Conservation (phyloP, 2,329 filamentous ascomycete species). For the Knufia fluminis region DNA sequence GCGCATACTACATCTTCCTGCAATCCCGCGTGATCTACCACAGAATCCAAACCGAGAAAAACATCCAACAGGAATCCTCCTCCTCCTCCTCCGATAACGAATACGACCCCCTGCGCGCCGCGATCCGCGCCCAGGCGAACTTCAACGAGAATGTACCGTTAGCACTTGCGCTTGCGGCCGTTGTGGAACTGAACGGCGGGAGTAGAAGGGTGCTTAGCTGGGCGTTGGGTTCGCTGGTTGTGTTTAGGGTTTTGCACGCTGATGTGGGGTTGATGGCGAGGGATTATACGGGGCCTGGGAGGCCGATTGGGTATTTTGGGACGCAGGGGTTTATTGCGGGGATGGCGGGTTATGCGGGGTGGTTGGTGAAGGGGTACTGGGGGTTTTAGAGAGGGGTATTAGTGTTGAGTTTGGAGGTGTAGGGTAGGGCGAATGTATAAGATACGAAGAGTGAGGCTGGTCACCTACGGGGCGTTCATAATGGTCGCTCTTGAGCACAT, state of each 20-base stretch:
- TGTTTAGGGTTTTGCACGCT: conserved; percentile 31
- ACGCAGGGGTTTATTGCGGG: conserved; percentile 23
- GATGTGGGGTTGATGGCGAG: conserved; percentile 31
- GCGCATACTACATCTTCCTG: conserved; percentile 34
- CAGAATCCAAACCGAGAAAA: conserved; percentile 27
- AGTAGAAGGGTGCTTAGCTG: conserved; percentile 31
- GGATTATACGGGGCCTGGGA: conserved; percentile 21
- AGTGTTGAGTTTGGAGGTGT: background rate
- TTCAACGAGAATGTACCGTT: conserved; percentile 39
- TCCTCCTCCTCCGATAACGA: conserved; percentile 12
- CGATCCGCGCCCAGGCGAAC: conserved; percentile 32
- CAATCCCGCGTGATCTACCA: conserved; percentile 31
- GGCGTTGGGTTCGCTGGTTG: conserved; percentile 31
- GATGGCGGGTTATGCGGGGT: conserved; percentile 23
- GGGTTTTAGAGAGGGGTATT: conserved; percentile 19
- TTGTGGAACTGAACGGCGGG: conserved; percentile 39
- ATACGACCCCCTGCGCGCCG: conserved; percentile 28
- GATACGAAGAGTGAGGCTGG: background rate
- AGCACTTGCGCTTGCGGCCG: conserved; percentile 29
- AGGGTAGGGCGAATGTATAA: too few relatives aligned
- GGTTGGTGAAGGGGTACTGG: conserved; percentile 27
- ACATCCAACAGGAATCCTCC: conserved; percentile 19
- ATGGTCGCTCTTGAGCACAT: too few relatives aligned
- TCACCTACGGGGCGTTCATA: too few relatives aligned
- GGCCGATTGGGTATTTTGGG: conserved; percentile 23